Conservation (phyloP, 106 monocot genomes). For the Dendrobium catenatum region DNA sequence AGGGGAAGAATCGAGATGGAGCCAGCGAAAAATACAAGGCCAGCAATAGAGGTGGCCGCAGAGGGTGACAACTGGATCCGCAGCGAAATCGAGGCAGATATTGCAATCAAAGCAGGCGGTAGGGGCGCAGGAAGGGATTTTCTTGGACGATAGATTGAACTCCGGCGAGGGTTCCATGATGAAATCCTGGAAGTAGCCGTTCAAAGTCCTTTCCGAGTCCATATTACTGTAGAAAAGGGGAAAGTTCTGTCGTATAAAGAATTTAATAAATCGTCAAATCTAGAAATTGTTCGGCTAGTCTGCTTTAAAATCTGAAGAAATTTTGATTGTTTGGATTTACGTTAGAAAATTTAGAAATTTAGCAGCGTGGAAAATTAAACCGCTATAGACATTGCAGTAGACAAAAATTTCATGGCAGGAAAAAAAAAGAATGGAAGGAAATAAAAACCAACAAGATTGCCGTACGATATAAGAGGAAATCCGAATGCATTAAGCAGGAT, state of each 20-base stretch:
- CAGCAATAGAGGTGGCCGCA: constrained; percentile 71
- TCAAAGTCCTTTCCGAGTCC: neutral
- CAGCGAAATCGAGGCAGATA: constrained; percentile 44
- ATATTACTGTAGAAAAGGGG: neutral
- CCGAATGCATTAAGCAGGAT: no score
- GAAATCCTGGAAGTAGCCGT: neutral
- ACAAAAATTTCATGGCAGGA: no score
- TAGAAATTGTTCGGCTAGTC: no score
- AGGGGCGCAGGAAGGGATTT: neutral
- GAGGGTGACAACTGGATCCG: constrained; percentile 45
- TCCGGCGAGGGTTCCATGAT: neutral
- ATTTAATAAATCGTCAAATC: no score
- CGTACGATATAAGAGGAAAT: no score
- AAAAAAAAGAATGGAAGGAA: no score
- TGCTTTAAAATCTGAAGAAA: no score
- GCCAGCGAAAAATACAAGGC: constrained; percentile 46
- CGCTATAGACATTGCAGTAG: no score
- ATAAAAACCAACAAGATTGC: no score
- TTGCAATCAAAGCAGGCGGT: constrained; percentile 36
- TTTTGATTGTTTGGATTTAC: no score
- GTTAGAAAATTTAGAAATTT: no score
- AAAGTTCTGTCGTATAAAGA: neutral
- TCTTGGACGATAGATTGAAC: neutral
- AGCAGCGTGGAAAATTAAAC: no score
- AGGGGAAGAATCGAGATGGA: constrained; percentile 1